phyloP scores from a whole-genome alignment of 1,284 basidiomycete species.

The Blastosporella zonata region DNA sequence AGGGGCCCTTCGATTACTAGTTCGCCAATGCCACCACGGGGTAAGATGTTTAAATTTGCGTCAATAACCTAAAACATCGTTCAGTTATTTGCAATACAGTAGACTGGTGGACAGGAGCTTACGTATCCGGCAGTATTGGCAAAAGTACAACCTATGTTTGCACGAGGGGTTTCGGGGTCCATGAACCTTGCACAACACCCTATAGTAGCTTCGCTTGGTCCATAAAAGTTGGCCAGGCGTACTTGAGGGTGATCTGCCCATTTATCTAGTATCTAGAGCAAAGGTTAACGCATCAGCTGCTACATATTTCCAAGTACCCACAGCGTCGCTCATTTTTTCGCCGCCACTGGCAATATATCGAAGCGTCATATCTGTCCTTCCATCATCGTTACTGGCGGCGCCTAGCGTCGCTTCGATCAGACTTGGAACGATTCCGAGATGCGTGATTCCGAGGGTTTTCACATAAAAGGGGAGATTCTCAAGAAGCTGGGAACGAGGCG shows the following conservation, averaged over 20 bases:
- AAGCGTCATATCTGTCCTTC: constrained; percentile 30
- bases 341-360: constrained; percentile 50
- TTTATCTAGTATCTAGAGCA: constrained; percentile 44
- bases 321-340: constrained; percentile 53
- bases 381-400: constrained; percentile 28
- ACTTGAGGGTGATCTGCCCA: constrained; percentile 47
- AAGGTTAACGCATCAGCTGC: not conserved
- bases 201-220: constrained; percentile 44
- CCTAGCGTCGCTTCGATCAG: constrained; percentile 52
- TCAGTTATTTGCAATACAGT: not conserved
- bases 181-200: constrained; percentile 49
- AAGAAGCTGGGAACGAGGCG: constrained; percentile 42
- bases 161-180: constrained; percentile 38
- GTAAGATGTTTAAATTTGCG: constrained; percentile 35
- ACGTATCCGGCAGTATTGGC: constrained; percentile 32
- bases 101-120: constrained; percentile 4
- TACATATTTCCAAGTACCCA: constrained; percentile 24
- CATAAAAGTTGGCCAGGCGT: constrained; percentile 50
- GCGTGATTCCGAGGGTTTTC: constrained; percentile 43
- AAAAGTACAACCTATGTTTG: constrained; percentile 41
- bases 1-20: constrained; percentile 50
- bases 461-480: constrained; percentile 46
- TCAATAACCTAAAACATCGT: constrained; percentile 29
- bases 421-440: constrained; percentile 52
- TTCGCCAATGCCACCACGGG: constrained; percentile 47